These are phyloP conservation scores for Diplosphaera chodatii DNA, from an alignment of 139 green algal species.

Conservation along the genomic window DNA sequence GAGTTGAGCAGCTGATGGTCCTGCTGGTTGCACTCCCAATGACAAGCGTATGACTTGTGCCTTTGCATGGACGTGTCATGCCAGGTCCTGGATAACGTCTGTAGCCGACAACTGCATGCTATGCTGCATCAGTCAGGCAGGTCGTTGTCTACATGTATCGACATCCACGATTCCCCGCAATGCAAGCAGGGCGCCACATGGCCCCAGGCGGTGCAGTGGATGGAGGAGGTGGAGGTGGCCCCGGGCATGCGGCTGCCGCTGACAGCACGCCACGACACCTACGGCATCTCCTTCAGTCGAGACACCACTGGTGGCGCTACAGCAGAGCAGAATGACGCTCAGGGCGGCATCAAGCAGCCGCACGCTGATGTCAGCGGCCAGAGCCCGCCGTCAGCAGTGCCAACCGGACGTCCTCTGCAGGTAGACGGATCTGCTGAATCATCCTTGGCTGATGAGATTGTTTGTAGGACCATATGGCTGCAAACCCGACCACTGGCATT, in stretches of 20 bases:
- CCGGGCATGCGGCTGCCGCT: conserved; percentile 31
- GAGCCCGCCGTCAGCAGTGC: neutral
- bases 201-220: conserved; percentile 68
- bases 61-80: too few species aligned
- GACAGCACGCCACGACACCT: conserved; percentile 55
- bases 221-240: conserved; percentile 42
- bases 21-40: too few species aligned
- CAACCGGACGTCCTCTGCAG: conserved; percentile 3
- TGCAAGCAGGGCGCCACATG: conserved; percentile 37
- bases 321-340: too few species aligned
- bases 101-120: neutral
- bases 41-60: too few species aligned
- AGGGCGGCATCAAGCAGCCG: too few species aligned
- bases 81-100: too few species aligned
- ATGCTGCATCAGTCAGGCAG: neutral
- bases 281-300: conserved; percentile 39
- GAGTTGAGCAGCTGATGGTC: too few species aligned
- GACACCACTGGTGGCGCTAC: neutral
- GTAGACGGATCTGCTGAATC: neutral
- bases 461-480: too few species aligned
- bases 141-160: too few species aligned
- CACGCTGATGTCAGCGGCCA: too few species aligned
- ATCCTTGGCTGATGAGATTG: too few species aligned
- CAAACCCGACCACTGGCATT: too few species aligned
- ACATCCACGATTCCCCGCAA: neutral